Evolutionary conservation across 1,284 basidiomycete species (phyloP).

Genomic region (Rhodotorula mucilaginosa): DNA sequence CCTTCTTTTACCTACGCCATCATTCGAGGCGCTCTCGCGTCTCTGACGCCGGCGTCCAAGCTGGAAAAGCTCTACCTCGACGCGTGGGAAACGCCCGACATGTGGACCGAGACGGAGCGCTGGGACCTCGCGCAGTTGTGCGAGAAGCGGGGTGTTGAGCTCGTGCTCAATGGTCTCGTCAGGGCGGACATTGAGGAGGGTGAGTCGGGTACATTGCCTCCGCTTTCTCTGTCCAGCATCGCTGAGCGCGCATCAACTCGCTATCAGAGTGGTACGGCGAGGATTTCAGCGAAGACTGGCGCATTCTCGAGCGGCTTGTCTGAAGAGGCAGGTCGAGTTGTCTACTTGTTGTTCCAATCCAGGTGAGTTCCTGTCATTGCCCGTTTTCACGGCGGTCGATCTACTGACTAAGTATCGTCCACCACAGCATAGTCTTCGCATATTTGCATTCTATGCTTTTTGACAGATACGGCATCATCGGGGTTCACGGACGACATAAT

Average conservation of each 20-base stretch:
- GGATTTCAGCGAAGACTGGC: background rate
- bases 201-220: background rate
- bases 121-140: conserved; percentile 5
- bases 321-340: background rate
- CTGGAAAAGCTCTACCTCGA: conserved; percentile 7
- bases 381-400: no score
- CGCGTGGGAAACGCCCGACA: conserved; percentile 9
- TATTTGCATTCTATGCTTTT: no score
- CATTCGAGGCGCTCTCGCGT: background rate
- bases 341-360: no score
- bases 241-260: background rate
- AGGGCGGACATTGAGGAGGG: conserved; percentile 20
- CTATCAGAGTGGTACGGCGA: conserved; percentile 13
- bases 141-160: background rate
- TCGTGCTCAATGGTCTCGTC: conserved; percentile 2
- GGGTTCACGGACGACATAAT: no score
- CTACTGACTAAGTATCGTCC: no score
- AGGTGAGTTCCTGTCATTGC: no score
- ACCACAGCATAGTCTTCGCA: no score
- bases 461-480: no score
- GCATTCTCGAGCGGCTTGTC: background rate
- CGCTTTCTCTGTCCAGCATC: no score
- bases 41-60: background rate
- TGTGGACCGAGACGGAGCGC: conserved; percentile 3
- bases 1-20: background rate